Percentiles rank a stretch among this genome's conserved stretches.
Evolutionary conservation across 176 grass and related monocot genomes (phyloP).

Genomic region (Dendrocalamus sinicus): DNA sequence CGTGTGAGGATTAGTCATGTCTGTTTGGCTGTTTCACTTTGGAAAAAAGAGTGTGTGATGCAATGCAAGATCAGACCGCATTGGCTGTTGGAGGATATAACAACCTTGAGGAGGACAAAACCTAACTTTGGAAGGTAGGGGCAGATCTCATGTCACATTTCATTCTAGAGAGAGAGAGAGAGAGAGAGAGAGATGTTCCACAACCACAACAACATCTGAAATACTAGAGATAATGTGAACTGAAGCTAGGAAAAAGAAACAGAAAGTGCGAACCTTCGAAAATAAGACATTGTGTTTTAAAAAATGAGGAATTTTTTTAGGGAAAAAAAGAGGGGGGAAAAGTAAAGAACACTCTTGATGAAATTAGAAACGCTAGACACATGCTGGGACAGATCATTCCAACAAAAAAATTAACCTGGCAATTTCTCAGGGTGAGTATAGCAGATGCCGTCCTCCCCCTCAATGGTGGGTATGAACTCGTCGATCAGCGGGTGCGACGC

Average conservation of each 20-base stretch:
- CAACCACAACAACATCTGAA: constrained; percentile 29
- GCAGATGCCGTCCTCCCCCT: constrained; percentile 96
- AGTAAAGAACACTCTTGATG: constrained; percentile 23
- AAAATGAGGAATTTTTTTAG: background rate
- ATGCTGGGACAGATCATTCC: background rate
- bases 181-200: constrained; percentile 24
- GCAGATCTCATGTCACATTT: constrained; percentile 52
- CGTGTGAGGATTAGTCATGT: constrained; percentile 17
- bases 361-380: constrained; percentile 10
- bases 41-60: constrained; percentile 17
- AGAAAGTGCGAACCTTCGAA: constrained; percentile 26
- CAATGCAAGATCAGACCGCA: constrained; percentile 36
- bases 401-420: constrained; percentile 61
- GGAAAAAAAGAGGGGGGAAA: background rate
- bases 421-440: constrained; percentile 95
- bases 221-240: background rate
- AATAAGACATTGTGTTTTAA: background rate
- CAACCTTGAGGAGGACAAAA: constrained; percentile 64
- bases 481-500: constrained; percentile 80
- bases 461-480: constrained; percentile 92
- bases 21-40: constrained; percentile 45
- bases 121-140: constrained; percentile 64
- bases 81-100: constrained; percentile 63
- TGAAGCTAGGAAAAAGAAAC: constrained; percentile 18
- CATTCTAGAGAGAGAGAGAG: constrained; percentile 4